Evolutionary conservation across 352 stramenopile species (phyloP).

Genomic region (Phytophthora constricta): DNA sequence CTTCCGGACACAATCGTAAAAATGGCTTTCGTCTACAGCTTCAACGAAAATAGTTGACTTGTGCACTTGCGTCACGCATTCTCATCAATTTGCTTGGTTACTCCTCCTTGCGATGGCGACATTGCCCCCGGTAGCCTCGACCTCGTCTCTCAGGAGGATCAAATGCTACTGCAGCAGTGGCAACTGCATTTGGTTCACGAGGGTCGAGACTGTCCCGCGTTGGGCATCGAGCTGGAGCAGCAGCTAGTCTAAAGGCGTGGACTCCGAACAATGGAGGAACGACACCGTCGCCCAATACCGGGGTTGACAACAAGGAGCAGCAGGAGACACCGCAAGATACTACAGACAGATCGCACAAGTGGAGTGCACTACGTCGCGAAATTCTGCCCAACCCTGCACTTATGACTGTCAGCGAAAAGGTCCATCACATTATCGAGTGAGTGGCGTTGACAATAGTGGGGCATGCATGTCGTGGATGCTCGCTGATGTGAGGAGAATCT

Average conservation of each 20-base stretch:
- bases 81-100: background rate
- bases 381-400: constrained; percentile 57
- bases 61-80: background rate
- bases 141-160: constrained; percentile 1
- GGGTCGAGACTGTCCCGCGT: constrained; percentile 20
- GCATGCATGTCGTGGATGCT: no score
- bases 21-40: constrained; percentile 14
- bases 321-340: constrained; percentile 19
- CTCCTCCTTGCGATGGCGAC: constrained; percentile 24
- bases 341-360: constrained; percentile 24
- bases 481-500: no score
- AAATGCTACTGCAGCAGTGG: constrained; percentile 9
- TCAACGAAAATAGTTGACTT: background rate
- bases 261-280: constrained; percentile 10
- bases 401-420: constrained; percentile 66
- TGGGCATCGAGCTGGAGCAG: constrained; percentile 11
- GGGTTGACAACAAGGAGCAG: constrained; percentile 56
- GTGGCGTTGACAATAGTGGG: no score
- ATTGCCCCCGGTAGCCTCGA: constrained; percentile 15
- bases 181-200: constrained; percentile 11
- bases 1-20: background rate
- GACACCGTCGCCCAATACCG: constrained; percentile 6
- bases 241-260: constrained; percentile 9
- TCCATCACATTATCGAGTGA: constrained; percentile 75
- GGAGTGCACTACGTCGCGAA: constrained; percentile 39